Evolutionary conservation across 345 rosid genomes (phyloP).

Genomic region (Arabidopsis thaliana): TAIR10.1 NC_003071.7:14842501-14843000

Average conservation of each 20-base stretch:
- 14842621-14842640: slow-evolving; percentile 16
- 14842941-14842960: slow-evolving; percentile 72
- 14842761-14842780: slow-evolving; percentile 11
- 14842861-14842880: slow-evolving; percentile 64
- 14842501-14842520: slow-evolving; percentile 24
- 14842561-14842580: neutral
- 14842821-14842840: slow-evolving; percentile 26
- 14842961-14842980: slow-evolving; percentile 40
- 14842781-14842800: slow-evolving; percentile 20
- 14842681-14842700: slow-evolving; percentile 9
- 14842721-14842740: slow-evolving; percentile 3
- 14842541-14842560: slow-evolving; percentile 29
- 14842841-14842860: slow-evolving; percentile 14
- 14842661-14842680: slow-evolving; percentile 25
- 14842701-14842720: neutral
- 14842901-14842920: slow-evolving; percentile 89
- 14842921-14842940: slow-evolving; percentile 83
- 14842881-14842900: slow-evolving; percentile 70
- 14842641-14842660: slow-evolving; percentile 23
- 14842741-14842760: neutral
- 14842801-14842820: slow-evolving; percentile 25
- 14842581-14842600: neutral
- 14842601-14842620: slow-evolving; percentile 30
- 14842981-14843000: slow-evolving; percentile 80
- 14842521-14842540: slow-evolving; percentile 4